Base-by-base conservation (phyloP, 2,329 filamentous ascomycete species). In the Colletotrichum musae region DNA sequence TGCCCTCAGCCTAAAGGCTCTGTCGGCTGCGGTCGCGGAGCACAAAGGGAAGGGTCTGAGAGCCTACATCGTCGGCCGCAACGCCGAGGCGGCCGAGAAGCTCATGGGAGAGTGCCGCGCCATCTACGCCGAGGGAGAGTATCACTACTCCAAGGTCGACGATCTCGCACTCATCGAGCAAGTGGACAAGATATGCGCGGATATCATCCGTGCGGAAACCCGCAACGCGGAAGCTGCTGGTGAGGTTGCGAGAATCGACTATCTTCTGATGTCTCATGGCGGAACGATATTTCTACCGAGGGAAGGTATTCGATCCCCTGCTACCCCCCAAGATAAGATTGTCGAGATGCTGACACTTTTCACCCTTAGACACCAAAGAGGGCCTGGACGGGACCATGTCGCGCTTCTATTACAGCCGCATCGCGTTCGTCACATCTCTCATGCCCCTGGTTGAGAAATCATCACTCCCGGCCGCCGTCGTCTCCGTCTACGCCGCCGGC, bases 61-160 rank as follows among this genome's bases (percentile, higher is more conserved):
- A 9, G 50, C 50, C 6, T 52, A 52, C 26, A 52, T 52, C 50
- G 50, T 52, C 21, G 50, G 50, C 21, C 18, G 50, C 21, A 52
- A 52, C 13, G 15, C 50, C 6, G 50, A 52, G 13, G 50, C 26
- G 13, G 50, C 50, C 16, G 50, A 52, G 26, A 28, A 52, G 50
- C 18, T 52, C 3, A 52, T 52, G 21, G 7, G 13, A 24, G 50
- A 52, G n/a, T 52, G 50, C 15, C 50, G 18, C 4, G 12, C 21
- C 26, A 52, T 52, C 13, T 52, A 52, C 18, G 9, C 13, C 15
- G 21, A 6, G 21, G 50, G 50, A 13, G 21, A 52, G 18, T 52
- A 24, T 9, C 5, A 24, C 10, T 52, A 24, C 26, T 15, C 24
- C 50, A 52, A 28, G 15, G 50, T 28, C 4, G 50, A 52, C 18